Conservation (phyloP, 2,329 filamentous ascomycete species). For the Alternaria angustiovoidea region DNA sequence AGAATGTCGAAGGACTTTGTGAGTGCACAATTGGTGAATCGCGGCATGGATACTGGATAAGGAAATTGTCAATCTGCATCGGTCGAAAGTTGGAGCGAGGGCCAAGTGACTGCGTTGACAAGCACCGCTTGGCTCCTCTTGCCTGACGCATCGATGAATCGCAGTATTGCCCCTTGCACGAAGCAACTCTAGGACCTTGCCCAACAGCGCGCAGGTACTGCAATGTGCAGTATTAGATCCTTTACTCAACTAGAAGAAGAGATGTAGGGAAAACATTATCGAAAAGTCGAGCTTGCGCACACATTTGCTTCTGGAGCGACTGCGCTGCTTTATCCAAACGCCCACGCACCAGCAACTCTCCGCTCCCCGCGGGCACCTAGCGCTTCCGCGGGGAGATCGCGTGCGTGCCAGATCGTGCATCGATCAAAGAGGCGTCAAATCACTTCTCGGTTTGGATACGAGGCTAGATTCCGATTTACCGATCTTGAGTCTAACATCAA, state of each 20-base stretch:
- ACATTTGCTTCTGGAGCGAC: slow-evolving; percentile 1
- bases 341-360: neutral
- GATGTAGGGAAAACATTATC: neutral
- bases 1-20: too few species aligned
- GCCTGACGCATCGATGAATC: slow-evolving; percentile 5
- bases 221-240: neutral
- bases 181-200: neutral
- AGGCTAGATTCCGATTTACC: slow-evolving; percentile 16
- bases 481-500: slow-evolving; percentile 4
- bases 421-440: slow-evolving; percentile 15
- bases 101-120: slow-evolving; percentile 8
- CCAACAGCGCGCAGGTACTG: neutral
- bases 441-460: slow-evolving; percentile 22
- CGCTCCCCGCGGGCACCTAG: slow-evolving; percentile 24
- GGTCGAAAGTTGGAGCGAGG: neutral
- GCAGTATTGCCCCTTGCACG: neutral
- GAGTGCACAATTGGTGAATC: neutral
- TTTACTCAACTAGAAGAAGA: neutral
- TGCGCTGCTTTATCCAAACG: neutral
- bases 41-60: neutral
- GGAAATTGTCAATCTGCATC: neutral
- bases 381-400: slow-evolving; percentile 6
- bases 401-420: slow-evolving; percentile 11
- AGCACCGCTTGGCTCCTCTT: slow-evolving; percentile 18
- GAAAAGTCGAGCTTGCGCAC: neutral